Conservation (phyloP, 116 monocot genomes). For the Trichopus zeylanicus region DNA sequence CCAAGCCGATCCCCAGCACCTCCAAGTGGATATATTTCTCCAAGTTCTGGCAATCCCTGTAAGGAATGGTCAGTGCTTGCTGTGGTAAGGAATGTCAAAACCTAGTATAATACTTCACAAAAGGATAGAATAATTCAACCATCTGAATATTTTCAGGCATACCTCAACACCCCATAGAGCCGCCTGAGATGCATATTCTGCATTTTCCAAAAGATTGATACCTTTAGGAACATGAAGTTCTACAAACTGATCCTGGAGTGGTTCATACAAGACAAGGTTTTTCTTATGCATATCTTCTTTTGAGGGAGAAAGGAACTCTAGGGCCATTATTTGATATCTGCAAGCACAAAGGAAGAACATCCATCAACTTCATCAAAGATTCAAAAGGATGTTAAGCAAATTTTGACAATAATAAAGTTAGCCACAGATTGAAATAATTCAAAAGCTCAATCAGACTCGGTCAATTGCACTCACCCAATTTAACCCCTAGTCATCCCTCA, state of each 20-base stretch:
- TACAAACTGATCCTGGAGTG: slow-evolving; percentile 20
- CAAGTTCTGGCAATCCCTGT: slow-evolving; percentile 89
- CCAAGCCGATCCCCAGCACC: slow-evolving; percentile 97
- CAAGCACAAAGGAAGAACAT: background rate
- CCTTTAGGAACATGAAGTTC: slow-evolving; percentile 73
- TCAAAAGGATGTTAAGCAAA: background rate
- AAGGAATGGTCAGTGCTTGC: background rate
- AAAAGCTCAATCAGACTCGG: background rate
- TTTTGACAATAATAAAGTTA: background rate
- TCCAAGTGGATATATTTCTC: slow-evolving; percentile 99
- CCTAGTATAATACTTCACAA: background rate
- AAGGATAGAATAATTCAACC: background rate
- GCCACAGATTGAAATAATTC: background rate
- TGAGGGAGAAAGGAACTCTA: slow-evolving; percentile 56
- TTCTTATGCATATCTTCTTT: slow-evolving; percentile 15
- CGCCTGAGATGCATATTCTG: slow-evolving; percentile 83
- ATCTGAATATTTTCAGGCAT: slow-evolving; percentile 7
- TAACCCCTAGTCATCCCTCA: background rate
- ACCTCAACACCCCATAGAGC: slow-evolving; percentile 99
- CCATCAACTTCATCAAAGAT: background rate
- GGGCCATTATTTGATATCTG: slow-evolving; percentile 81
- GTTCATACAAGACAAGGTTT: slow-evolving; percentile 15
- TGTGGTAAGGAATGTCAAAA: background rate
- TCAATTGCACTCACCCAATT: background rate
- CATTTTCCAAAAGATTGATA: slow-evolving; percentile 52